phyloP scores from a whole-genome alignment of 2,329 filamentous ascomycete species.

The Phyllosticta citriasiana region DNA sequence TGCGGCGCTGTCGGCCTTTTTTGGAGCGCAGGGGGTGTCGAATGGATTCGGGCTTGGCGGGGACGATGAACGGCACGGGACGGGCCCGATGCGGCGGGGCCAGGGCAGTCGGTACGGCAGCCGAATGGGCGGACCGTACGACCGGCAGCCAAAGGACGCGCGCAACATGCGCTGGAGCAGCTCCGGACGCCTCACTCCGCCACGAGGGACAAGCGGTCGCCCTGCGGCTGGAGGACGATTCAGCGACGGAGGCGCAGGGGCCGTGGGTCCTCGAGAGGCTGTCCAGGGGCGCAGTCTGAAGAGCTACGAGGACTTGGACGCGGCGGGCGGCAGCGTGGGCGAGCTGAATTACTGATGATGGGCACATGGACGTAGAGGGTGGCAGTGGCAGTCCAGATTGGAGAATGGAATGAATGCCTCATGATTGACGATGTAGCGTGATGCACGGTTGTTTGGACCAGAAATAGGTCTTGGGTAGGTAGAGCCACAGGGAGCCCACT shows the following conservation, averaged over 20 bases:
- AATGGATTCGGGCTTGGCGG: conserved; percentile 41
- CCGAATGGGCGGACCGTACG: conserved; percentile 29
- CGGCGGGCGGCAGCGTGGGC: conserved; percentile 56
- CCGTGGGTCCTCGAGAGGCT: conserved; percentile 79
- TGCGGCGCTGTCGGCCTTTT: conserved; percentile 33
- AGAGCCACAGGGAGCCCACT: too few species aligned
- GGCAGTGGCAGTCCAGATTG: neutral
- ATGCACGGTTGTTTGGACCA: too few species aligned
- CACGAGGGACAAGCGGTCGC: conserved; percentile 37
- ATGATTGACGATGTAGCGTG: neutral
- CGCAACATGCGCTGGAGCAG: conserved; percentile 38
- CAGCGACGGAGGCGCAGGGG: conserved; percentile 60
- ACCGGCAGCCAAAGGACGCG: conserved; percentile 27
- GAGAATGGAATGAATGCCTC: neutral
- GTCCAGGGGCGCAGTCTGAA: conserved; percentile 87
- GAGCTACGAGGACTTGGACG: conserved; percentile 96
- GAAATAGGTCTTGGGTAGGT: too few species aligned
- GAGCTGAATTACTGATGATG: conserved; percentile 74
- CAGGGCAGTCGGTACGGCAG: conserved; percentile 26
- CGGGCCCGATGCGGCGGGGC: conserved; percentile 35
- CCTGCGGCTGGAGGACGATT: conserved; percentile 53
- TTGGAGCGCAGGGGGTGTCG: conserved; percentile 34
- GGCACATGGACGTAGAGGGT: neutral
- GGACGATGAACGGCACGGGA: conserved; percentile 27
- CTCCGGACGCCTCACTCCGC: conserved; percentile 37